Percentiles rank a stretch among this genome's conserved stretches.
These are phyloP conservation scores for Cucurbita maxima DNA, from an alignment of 306 rosid genomes.

Conservation along the genomic window DNA sequence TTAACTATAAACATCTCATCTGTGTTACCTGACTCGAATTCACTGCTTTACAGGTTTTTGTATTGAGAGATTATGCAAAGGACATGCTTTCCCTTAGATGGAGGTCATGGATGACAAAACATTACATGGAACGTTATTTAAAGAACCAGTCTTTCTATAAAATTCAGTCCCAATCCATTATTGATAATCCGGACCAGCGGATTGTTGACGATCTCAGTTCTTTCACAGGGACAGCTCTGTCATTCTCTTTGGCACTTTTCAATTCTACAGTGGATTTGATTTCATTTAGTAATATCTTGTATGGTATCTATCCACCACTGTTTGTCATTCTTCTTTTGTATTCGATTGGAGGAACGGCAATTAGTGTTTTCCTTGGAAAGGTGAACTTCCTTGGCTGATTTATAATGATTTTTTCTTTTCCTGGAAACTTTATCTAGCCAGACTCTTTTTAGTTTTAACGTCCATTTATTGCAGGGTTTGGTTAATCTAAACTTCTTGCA, in stretches of 20 bases:
- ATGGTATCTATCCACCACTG: slow-evolving; percentile 86
- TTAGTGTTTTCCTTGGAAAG: slow-evolving; percentile 79
- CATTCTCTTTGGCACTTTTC: slow-evolving; percentile 67
- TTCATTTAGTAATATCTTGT: slow-evolving; percentile 84
- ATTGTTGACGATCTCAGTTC: slow-evolving; percentile 91
- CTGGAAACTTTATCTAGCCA: not conserved
- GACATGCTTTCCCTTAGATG: slow-evolving; percentile 86
- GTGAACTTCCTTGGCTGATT: slow-evolving; percentile 19
- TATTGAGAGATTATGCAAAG: slow-evolving; percentile 78
- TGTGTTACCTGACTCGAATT: slow-evolving; percentile 12
- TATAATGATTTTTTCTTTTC: not conserved
- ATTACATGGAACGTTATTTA: slow-evolving; percentile 82
- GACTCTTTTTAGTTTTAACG: slow-evolving; percentile 4
- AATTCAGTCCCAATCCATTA: slow-evolving; percentile 87
- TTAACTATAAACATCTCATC: not conserved
- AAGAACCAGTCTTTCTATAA: slow-evolving; percentile 73
- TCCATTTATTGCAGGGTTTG: slow-evolving; percentile 48
- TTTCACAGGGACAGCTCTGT: slow-evolving; percentile 74
- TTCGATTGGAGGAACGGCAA: slow-evolving; percentile 87
- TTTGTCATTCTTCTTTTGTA: slow-evolving; percentile 71
- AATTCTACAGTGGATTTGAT: slow-evolving; percentile 79
- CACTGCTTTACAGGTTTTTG: slow-evolving; percentile 53
- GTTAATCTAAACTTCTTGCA: slow-evolving; percentile 77
- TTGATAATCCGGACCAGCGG: slow-evolving; percentile 92
- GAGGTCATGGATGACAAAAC: slow-evolving; percentile 99